Evolutionary conservation across 345 rosid genomes (phyloP).

Genomic region (Brassica napus): Da-Ae NC_063440.1:23242001-23242500

Average conservation of each 20-base stretch:
- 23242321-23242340: not conserved
- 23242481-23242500: slow-evolving; percentile 24
- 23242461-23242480: not conserved
- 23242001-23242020: slow-evolving; percentile 81
- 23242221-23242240: slow-evolving; percentile 69
- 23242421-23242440: slow-evolving; percentile 43
- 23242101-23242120: slow-evolving; percentile 36
- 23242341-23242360: slow-evolving; percentile 35
- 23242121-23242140: slow-evolving; percentile 23
- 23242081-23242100: slow-evolving; percentile 79
- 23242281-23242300: slow-evolving; percentile 60
- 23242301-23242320: not conserved
- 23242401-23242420: slow-evolving; percentile 44
- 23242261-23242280: slow-evolving; percentile 46
- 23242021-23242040: slow-evolving; percentile 89
- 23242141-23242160: slow-evolving; percentile 36
- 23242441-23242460: slow-evolving; percentile 35
- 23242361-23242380: slow-evolving; percentile 39
- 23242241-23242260: slow-evolving; percentile 88
- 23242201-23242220: slow-evolving; percentile 30
- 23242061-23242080: slow-evolving; percentile 77
- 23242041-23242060: slow-evolving; percentile 79
- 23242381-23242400: slow-evolving; percentile 14
- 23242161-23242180: slow-evolving; percentile 26
- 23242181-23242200: slow-evolving; percentile 17